These are phyloP conservation scores for Cicer yamashitae DNA, from an alignment of 306 rosid genomes.

Conservation along the genomic window DNA sequence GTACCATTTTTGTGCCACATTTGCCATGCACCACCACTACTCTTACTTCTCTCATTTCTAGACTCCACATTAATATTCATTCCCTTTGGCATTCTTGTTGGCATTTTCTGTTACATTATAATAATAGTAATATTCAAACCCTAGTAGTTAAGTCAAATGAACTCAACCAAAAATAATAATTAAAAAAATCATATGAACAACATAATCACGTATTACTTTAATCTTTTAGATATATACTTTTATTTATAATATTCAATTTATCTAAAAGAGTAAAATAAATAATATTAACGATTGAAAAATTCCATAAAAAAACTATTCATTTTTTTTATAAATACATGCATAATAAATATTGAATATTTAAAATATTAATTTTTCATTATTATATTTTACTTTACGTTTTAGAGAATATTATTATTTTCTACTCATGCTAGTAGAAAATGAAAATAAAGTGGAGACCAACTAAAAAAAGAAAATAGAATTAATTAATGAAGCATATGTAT, in stretches of 20 bases:
- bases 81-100: conserved; percentile 62
- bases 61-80: conserved; percentile 24
- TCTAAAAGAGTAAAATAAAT: background rate
- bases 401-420: background rate
- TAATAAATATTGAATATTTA: background rate
- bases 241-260: background rate
- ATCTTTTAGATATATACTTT: no score
- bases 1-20: conserved; percentile 91
- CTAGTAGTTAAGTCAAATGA: no score
- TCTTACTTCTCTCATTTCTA: background rate
- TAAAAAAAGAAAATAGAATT: background rate
- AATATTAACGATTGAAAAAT: background rate
- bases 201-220: no score
- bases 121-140: background rate
- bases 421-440: background rate
- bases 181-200: no score
- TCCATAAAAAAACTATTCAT: background rate
- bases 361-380: background rate
- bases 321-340: background rate
- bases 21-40: conserved; percentile 51
- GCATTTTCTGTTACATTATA: conserved; percentile 56
- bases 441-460: background rate
- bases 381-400: background rate
- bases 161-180: no score
- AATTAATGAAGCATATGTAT: background rate